phyloP scores from a whole-genome alignment of 495 filamentous ascomycete genomes.

The Penicillium desertorum region DNA sequence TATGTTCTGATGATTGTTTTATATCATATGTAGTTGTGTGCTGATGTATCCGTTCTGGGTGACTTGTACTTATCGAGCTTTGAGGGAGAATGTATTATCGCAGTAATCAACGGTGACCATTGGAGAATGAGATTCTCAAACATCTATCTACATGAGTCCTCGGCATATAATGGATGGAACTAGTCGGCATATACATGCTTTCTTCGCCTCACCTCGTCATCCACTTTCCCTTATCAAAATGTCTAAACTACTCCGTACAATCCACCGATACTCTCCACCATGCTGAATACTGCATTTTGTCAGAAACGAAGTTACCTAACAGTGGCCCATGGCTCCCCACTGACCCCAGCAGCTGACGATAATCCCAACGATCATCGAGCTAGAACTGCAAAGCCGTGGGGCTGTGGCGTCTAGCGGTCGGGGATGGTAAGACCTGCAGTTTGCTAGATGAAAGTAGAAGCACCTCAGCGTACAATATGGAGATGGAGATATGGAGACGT shows the following conservation, averaged over 20 bases:
- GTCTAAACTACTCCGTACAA: background rate
- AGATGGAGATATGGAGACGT: background rate
- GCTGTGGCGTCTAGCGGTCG: conserved; percentile 17
- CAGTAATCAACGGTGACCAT: background rate
- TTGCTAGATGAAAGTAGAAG: background rate
- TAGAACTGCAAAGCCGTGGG: conserved; percentile 9
- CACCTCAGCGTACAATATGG: background rate
- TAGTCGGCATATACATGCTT: background rate
- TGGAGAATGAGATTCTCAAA: background rate
- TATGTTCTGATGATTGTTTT: background rate
- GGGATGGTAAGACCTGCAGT: conserved; percentile 1
- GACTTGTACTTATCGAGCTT: background rate
- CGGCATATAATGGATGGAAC: background rate
- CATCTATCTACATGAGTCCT: background rate
- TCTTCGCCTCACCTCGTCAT: conserved; percentile 7
- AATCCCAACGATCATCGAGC: background rate
- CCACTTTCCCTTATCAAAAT: background rate
- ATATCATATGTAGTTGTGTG: background rate
- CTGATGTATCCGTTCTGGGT: background rate
- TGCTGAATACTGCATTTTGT: background rate
- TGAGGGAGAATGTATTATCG: background rate
- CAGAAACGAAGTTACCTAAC: conserved; percentile 13
- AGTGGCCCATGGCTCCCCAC: conserved; percentile 19
- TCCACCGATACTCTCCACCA: background rate
- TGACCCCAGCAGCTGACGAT: conserved; percentile 9